These are phyloP conservation scores for Nicotiana rustica DNA, from an alignment of 305 asterid species.

Conservation along the genomic window DNA sequence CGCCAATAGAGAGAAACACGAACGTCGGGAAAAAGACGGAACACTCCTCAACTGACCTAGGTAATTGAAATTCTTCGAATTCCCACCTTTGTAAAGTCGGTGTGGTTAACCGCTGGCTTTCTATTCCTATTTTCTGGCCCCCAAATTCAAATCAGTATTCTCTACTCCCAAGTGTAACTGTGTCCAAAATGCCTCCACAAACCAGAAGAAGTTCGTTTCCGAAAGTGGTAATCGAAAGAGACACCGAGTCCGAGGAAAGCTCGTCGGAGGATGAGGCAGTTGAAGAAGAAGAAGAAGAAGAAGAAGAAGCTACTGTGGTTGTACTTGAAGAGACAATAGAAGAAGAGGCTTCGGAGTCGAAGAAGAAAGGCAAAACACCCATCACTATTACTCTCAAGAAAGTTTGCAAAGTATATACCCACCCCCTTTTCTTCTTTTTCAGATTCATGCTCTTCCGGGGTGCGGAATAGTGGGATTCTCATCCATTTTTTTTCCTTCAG, in stretches of 20 bases:
- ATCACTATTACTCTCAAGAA: slow-evolving; percentile 55
- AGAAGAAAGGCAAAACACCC: slow-evolving; percentile 44
- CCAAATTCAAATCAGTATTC: slow-evolving; percentile 19
- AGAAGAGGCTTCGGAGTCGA: slow-evolving; percentile 30
- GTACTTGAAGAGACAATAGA: slow-evolving; percentile 33
- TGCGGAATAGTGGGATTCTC: background rate
- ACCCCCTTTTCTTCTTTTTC: background rate
- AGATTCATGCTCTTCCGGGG: background rate
- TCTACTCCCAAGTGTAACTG: background rate
- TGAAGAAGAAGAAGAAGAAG: slow-evolving; percentile 33
- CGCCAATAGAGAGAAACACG: slow-evolving; percentile 36
- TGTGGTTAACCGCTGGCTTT: background rate
- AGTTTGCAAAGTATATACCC: slow-evolving; percentile 45
- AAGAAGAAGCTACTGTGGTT: background rate
- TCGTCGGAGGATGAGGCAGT: slow-evolving; percentile 43
- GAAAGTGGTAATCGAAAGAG: slow-evolving; percentile 46
- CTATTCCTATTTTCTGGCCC: background rate
- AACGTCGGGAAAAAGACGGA: too few relatives aligned
- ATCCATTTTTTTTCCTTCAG: slow-evolving; percentile 40
- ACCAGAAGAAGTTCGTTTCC: slow-evolving; percentile 47
- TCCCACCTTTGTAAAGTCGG: background rate
- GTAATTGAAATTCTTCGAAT: slow-evolving; percentile 29
- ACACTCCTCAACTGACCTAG: background rate
- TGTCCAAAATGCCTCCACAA: slow-evolving; percentile 44
- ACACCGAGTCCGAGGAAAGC: slow-evolving; percentile 53